A percentile compares a stretch with the other conserved stretches of the same genome.
These are phyloP conservation scores for Stachybotrys chlorohalonatus DNA, from an alignment of 2,329 filamentous ascomycete genomes.

Conservation along the genomic window DNA sequence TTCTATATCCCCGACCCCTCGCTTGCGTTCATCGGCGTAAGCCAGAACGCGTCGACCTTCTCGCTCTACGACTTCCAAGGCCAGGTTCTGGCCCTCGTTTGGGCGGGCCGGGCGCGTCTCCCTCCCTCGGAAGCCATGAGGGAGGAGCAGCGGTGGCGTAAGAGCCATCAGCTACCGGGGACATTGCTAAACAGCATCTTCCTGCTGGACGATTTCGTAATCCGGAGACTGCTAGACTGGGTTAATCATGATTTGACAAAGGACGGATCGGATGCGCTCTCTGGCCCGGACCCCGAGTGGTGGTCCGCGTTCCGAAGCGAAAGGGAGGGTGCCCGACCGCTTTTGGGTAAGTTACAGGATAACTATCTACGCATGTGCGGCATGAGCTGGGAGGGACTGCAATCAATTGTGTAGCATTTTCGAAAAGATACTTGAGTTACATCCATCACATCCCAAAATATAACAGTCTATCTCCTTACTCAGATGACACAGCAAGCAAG, in stretches of 20 bases:
- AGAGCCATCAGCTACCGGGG: background rate
- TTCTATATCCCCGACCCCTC: conserved; percentile 62
- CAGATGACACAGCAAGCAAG: too few relatives aligned
- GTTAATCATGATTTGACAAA: background rate
- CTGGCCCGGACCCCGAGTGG: background rate
- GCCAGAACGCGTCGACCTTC: conserved; percentile 59
- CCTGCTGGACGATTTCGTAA: background rate
- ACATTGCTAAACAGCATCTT: background rate
- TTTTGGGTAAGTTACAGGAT: background rate
- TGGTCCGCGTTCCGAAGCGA: background rate
- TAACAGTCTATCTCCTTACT: too few relatives aligned
- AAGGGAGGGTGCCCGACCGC: background rate
- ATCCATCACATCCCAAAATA: background rate
- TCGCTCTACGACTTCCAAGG: conserved; percentile 64
- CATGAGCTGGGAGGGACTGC: background rate
- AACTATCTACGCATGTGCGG: background rate
- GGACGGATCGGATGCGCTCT: background rate
- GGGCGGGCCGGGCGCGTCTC: conserved; percentile 34
- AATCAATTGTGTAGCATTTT: background rate
- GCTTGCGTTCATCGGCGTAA: conserved; percentile 54
- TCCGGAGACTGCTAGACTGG: background rate
- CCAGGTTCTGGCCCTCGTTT: conserved; percentile 47
- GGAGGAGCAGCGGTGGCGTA: conserved; percentile 1
- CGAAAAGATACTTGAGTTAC: background rate
- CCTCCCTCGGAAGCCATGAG: conserved; percentile 2